Percentiles rank a stretch among this genome's conserved stretches.
Evolutionary conservation across 352 stramenopile genomes (phyloP).

Genomic region (Globisporangium spiculum): DNA sequence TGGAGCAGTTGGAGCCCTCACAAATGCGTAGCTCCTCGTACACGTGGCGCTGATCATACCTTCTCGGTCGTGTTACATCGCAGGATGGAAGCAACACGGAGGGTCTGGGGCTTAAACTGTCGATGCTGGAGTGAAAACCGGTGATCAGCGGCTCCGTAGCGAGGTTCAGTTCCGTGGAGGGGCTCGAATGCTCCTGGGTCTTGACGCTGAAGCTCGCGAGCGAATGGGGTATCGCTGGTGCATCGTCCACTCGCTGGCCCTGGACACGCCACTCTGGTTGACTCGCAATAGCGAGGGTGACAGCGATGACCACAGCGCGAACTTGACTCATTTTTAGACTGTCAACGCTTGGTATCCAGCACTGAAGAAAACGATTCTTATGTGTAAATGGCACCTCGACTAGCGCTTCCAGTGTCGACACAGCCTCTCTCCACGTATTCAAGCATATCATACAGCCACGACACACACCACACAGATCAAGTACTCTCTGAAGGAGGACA

Average conservation of each 20-base stretch:
- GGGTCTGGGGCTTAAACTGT: background rate
- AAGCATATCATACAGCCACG: background rate
- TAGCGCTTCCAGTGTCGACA: background rate
- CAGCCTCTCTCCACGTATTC: background rate
- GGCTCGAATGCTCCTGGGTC: background rate
- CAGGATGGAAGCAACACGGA: background rate
- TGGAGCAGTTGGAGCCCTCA: conserved; percentile 5
- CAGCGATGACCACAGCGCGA: background rate
- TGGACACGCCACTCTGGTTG: background rate
- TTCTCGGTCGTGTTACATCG: background rate
- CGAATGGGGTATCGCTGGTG: background rate
- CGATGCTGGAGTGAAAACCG: background rate
- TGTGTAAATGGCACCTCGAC: background rate
- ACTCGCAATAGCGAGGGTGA: background rate
- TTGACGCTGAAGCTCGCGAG: background rate
- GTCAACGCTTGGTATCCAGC: background rate
- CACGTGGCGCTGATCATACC: conserved; percentile 1
- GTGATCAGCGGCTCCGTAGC: background rate
- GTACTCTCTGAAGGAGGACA: background rate
- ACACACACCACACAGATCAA: background rate
- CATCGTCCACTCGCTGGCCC: background rate
- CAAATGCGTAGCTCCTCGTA: conserved; percentile 6
- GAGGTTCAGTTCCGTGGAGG: background rate
- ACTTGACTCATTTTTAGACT: conserved; percentile 4
- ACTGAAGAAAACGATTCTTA: background rate